Evolutionary conservation across 1,284 basidiomycete genomes (phyloP).

Genomic region (Erythrobasidium hasegawianum): DNA sequence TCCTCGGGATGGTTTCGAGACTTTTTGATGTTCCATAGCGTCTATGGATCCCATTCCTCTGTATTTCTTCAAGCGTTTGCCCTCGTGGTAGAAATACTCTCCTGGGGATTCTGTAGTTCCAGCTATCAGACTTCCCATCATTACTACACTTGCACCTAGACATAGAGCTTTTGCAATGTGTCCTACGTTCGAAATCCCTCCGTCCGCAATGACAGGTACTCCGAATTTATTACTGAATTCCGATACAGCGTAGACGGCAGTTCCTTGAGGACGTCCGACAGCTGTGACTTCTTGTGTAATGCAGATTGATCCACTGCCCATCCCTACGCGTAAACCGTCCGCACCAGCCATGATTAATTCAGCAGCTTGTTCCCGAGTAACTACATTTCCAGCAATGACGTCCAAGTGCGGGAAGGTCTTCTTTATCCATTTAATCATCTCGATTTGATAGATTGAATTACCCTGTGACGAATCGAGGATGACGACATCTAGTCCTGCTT

Average conservation of each 20-base stretch:
- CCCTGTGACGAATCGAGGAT: constrained; percentile 95
- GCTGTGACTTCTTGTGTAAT: constrained; percentile 99
- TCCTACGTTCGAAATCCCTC: constrained; percentile 91
- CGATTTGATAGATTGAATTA: constrained; percentile 89
- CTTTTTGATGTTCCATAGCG: constrained; percentile 86
- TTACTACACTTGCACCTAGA: constrained; percentile 89
- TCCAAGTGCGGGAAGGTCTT: constrained; percentile 63
- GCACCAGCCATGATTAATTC: constrained; percentile 89
- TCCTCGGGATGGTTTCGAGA: constrained; percentile 34
- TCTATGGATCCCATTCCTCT: constrained; percentile 97
- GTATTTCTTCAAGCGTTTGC: constrained; percentile 97
- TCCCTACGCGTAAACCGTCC: constrained; percentile 89
- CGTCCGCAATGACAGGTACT: constrained; percentile 96
- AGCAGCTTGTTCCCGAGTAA: constrained; percentile 96
- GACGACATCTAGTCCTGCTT: constrained; percentile 93
- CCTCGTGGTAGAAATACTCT: constrained; percentile 93
- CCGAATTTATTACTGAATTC: constrained; percentile 93
- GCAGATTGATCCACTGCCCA: constrained; percentile 99
- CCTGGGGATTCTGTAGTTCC: constrained; percentile 97
- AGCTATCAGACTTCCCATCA: constrained; percentile 98
- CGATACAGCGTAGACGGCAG: constrained; percentile 89
- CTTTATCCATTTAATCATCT: constrained; percentile 96
- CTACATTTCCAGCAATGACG: constrained; percentile 37
- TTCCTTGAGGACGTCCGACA: constrained; percentile 96
- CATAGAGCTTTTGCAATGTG: constrained; percentile 96